phyloP scores from a whole-genome alignment of 148 eudicot species.

The Amaranthus cruentus region DNA sequence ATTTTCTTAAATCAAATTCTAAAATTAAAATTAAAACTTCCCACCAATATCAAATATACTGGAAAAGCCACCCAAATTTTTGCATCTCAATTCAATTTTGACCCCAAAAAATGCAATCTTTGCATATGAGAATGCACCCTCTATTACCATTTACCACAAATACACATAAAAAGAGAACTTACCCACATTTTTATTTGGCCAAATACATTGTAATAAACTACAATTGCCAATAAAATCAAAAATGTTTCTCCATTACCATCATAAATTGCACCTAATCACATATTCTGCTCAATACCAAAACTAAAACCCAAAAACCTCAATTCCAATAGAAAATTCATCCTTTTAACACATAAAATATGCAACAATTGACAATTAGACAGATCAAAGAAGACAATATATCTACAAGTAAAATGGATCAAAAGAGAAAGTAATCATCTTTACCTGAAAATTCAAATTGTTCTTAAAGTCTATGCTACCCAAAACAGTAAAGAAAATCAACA shows the following conservation, averaged over 20 bases:
- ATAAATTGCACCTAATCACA: background rate
- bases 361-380: conserved; percentile 3
- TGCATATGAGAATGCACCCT: background rate
- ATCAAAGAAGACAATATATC: background rate
- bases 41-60: background rate
- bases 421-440: background rate
- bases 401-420: background rate
- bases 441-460: background rate
- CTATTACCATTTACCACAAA: background rate
- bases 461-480: background rate
- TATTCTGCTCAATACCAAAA: background rate
- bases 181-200: background rate
- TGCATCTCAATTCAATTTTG: background rate
- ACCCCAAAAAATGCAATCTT: background rate
- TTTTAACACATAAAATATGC: background rate
- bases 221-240: background rate
- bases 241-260: background rate
- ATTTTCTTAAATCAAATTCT: background rate
- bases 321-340: background rate
- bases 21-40: background rate
- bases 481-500: background rate
- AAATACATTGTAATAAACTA: conserved; percentile 1
- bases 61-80: background rate
- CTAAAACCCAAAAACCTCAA: background rate
- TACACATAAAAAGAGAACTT: background rate